Evolutionary conservation across 2,329 filamentous ascomycete genomes (phyloP).

Genomic region (Clarireedia homoeocarpa): DNA sequence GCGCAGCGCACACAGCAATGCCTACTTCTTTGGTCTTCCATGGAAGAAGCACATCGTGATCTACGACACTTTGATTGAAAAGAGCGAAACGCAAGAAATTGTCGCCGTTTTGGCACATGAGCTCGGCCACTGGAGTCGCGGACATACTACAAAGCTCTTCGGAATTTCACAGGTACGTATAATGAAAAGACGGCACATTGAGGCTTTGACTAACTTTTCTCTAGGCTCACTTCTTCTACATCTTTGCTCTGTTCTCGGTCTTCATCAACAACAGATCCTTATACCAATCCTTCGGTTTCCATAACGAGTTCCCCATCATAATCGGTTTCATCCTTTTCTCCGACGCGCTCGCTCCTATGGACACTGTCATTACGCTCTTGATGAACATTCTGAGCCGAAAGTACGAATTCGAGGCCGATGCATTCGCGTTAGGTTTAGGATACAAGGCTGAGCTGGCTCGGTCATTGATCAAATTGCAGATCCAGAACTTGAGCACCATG

Average conservation of each 20-base stretch:
- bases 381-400: slow-evolving; percentile 94
- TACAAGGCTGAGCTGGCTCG: slow-evolving; percentile 76
- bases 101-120: slow-evolving; percentile 93
- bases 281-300: slow-evolving; percentile 87
- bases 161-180: slow-evolving; percentile 66
- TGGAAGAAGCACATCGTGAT: slow-evolving; percentile 99
- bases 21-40: slow-evolving; percentile 93
- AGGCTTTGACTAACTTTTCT: slow-evolving; percentile 25
- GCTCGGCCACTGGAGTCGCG: slow-evolving; percentile 92
- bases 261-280: slow-evolving; percentile 94
- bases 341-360: slow-evolving; percentile 89
- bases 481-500: slow-evolving; percentile 97
- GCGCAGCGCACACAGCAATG: slow-evolving; percentile 80
- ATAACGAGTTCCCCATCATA: slow-evolving; percentile 77
- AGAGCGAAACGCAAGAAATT: slow-evolving; percentile 85
- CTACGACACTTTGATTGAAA: slow-evolving; percentile 95
- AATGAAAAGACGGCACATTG: background rate
- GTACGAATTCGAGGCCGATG: slow-evolving; percentile 94
- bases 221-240: slow-evolving; percentile 88
- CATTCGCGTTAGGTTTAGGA: slow-evolving; percentile 77
- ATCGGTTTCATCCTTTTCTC: slow-evolving; percentile 98
- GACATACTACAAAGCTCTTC: slow-evolving; percentile 88
- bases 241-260: slow-evolving; percentile 92
- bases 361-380: slow-evolving; percentile 85
- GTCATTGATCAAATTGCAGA: slow-evolving; percentile 93